phyloP scores from a whole-genome alignment of 345 rosid species.

The sweet orange (Citrus sinensis) region DVS_A1.0 CM039162.1:4958501-4959000 shows the following conservation, averaged over 20 bases:
- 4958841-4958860: no score
- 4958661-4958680: slow-evolving; percentile 48
- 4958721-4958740: background rate
- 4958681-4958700: slow-evolving; percentile 12
- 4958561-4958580: slow-evolving; percentile 89
- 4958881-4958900: no score
- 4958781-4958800: background rate
- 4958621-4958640: slow-evolving; percentile 69
- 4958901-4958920: no score
- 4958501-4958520: background rate
- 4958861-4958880: no score
- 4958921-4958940: no score
- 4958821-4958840: no score
- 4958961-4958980: no score
- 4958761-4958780: background rate
- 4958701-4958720: background rate
- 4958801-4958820: no score
- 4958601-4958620: slow-evolving; percentile 43
- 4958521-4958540: background rate
- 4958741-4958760: background rate
- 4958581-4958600: slow-evolving; percentile 64
- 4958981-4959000: no score
- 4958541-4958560: background rate
- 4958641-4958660: slow-evolving; percentile 46
- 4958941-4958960: no score